These are phyloP conservation scores for Vitis hybrid DNA, from an alignment of 177 flowering plant species.

Conservation along the genomic window DNA sequence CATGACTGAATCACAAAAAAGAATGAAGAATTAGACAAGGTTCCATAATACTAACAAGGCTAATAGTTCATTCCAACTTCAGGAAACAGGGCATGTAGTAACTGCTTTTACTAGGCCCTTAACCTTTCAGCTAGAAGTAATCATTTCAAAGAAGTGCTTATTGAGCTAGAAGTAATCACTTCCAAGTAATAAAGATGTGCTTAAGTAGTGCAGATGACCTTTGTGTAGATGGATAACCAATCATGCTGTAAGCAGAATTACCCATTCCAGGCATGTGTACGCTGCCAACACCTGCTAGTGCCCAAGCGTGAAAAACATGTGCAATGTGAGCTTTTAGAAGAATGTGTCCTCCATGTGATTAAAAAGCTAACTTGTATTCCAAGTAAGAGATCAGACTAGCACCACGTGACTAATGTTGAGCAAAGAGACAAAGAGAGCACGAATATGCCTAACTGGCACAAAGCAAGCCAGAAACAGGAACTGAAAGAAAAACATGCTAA, in stretches of 20 bases:
- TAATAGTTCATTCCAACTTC: conserved; percentile 20
- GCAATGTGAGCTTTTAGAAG: conserved; percentile 76
- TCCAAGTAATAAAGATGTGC: conserved; percentile 61
- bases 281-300: conserved; percentile 99
- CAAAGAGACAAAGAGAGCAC: background rate
- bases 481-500: background rate
- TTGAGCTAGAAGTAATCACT: conserved; percentile 25
- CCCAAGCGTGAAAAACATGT: conserved; percentile 96
- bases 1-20: conserved; percentile 30
- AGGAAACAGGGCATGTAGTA: conserved; percentile 23
- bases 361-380: conserved; percentile 26
- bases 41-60: background rate
- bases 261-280: conserved; percentile 88
- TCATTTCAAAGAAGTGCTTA: conserved; percentile 21
- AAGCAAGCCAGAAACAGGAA: background rate
- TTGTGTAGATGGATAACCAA: conserved; percentile 92
- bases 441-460: background rate
- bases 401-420: conserved; percentile 12
- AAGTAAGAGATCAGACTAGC: conserved; percentile 16
- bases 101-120: conserved; percentile 25
- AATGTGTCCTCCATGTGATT: conserved; percentile 61
- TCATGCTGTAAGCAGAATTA: conserved; percentile 90
- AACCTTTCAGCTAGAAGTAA: conserved; percentile 29
- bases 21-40: conserved; percentile 1
- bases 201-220: conserved; percentile 95